Conservation (phyloP, 176 grass and related monocot species). For the Musa itinerans region DNA sequence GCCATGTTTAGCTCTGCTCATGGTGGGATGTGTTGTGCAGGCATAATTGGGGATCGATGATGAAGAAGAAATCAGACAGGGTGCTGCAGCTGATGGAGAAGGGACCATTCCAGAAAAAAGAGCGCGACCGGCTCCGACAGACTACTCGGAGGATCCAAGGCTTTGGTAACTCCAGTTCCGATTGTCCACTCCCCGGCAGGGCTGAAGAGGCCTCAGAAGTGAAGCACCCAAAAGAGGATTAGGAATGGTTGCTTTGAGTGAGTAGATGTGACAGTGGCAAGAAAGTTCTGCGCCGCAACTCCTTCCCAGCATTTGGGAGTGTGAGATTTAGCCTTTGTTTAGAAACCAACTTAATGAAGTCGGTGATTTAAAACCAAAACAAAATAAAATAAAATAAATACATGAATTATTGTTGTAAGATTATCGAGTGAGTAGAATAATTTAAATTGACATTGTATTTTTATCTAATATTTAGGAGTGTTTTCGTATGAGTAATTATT, state of each 20-base stretch:
- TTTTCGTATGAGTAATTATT: no score
- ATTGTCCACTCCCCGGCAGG: background rate
- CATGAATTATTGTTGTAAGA: no score
- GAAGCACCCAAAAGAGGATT: background rate
- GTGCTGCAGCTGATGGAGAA: slow-evolving; percentile 75
- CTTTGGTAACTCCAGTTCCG: slow-evolving; percentile 64
- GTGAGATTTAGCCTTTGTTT: no score
- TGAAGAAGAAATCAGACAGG: slow-evolving; percentile 66
- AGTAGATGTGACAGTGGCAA: background rate
- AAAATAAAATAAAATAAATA: no score
- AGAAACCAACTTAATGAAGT: no score
- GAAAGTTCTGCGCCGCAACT: no score
- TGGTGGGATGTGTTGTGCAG: slow-evolving; percentile 17
- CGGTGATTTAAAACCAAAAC: no score
- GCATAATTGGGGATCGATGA: slow-evolving; percentile 70
- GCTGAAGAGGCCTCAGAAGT: slow-evolving; percentile 29
- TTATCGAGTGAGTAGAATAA: no score
- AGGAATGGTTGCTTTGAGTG: background rate
- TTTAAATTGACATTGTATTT: no score
- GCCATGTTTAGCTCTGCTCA: no score
- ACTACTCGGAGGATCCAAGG: slow-evolving; percentile 55
- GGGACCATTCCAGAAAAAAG: slow-evolving; percentile 58
- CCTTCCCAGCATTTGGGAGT: no score
- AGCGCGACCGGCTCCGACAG: slow-evolving; percentile 53
- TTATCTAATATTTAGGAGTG: no score